phyloP scores from a whole-genome alignment of 345 rosid species.

The Trapa bicornis region DNA sequence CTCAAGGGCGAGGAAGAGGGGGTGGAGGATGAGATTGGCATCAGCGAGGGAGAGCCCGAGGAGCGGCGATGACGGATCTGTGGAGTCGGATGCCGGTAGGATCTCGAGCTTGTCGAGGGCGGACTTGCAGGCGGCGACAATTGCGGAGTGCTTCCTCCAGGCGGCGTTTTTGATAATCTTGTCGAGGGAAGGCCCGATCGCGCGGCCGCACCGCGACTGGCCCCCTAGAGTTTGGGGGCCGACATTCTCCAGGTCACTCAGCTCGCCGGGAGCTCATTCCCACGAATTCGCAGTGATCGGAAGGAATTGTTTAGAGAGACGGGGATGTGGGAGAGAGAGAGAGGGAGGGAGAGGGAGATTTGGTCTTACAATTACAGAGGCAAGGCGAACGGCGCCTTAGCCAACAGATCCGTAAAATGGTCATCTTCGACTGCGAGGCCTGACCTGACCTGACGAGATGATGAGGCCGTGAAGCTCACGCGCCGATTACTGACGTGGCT shows the following conservation, averaged over 20 bases:
- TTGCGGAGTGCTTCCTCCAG: constrained; percentile 83
- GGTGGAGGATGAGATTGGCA: constrained; percentile 43
- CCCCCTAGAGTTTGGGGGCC: constrained; percentile 67
- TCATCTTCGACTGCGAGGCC: too few relatives aligned
- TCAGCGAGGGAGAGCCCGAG: constrained; percentile 53
- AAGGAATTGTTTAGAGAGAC: background rate
- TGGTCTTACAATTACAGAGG: background rate
- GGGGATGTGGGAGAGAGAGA: background rate
- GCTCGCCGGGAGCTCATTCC: background rate
- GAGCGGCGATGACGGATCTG: constrained; percentile 37
- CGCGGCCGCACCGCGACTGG: constrained; percentile 67
- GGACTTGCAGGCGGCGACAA: constrained; percentile 77
- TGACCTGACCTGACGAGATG: too few relatives aligned
- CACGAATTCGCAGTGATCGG: background rate
- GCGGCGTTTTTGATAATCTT: constrained; percentile 90
- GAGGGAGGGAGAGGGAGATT: background rate
- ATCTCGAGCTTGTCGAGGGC: constrained; percentile 69
- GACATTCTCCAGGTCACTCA: constrained; percentile 27
- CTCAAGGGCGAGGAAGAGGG: constrained; percentile 60
- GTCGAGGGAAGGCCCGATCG: constrained; percentile 62
- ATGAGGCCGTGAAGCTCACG: background rate
- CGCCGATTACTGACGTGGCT: background rate
- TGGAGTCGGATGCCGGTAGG: constrained; percentile 25
- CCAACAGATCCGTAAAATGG: background rate
- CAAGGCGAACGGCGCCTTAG: background rate